Percentiles rank a stretch among this genome's conserved stretches.
Evolutionary conservation across 2,329 filamentous ascomycete genomes (phyloP).

Genomic region (Epicoccum sorghinum): DNA sequence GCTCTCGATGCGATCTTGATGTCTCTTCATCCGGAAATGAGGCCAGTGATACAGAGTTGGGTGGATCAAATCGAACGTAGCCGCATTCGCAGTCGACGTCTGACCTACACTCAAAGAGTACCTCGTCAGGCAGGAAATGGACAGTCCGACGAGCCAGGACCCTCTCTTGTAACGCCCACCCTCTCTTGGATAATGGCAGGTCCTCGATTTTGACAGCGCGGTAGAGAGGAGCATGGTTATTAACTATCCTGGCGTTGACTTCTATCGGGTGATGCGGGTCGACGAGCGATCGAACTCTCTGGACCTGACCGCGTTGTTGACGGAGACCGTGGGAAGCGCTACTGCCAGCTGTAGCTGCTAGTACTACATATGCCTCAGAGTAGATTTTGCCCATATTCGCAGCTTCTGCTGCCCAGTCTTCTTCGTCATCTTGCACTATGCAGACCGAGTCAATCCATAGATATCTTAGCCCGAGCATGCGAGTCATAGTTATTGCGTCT

Average conservation of each 20-base stretch:
- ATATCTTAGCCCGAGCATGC: constrained; percentile 8
- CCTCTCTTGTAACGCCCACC: constrained; percentile 14
- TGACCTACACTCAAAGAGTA: constrained; percentile 7
- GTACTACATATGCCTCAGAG: constrained; percentile 17
- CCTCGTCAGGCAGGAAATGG: constrained; percentile 11
- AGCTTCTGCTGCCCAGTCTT: constrained; percentile 22
- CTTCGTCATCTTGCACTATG: constrained; percentile 25
- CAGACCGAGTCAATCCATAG: constrained; percentile 31
- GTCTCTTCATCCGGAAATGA: too few species aligned
- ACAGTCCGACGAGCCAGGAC: constrained; percentile 2
- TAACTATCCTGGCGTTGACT: background rate
- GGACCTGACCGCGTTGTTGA: background rate
- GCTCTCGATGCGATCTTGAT: too few species aligned
- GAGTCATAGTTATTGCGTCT: constrained; percentile 16
- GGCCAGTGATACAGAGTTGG: too few species aligned
- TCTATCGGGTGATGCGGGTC: background rate
- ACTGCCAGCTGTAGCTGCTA: constrained; percentile 12
- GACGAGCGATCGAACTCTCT: background rate
- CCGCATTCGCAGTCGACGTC: constrained; percentile 13
- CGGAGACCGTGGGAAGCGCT: constrained; percentile 1
- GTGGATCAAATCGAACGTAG: background rate
- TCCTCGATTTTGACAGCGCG: background rate
- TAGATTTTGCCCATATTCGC: constrained; percentile 25
- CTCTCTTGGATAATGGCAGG: constrained; percentile 6
- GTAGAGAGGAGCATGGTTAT: background rate